These are phyloP conservation scores for Leptosphaerulina australis DNA, from an alignment of 2,329 filamentous ascomycete species.

Conservation along the genomic window DNA sequence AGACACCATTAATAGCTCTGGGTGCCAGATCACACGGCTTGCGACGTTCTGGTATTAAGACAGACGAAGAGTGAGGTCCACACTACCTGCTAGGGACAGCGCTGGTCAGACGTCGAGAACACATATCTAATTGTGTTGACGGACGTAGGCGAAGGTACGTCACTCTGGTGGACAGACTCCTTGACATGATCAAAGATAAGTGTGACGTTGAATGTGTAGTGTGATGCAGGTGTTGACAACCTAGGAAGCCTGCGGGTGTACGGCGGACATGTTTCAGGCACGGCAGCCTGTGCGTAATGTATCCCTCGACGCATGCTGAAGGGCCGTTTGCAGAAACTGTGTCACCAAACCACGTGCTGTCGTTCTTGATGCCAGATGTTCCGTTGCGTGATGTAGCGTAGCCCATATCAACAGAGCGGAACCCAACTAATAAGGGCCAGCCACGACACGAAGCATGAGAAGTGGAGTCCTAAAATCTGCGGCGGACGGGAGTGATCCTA, in stretches of 20 bases:
- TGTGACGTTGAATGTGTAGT: background rate
- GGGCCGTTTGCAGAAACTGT: constrained; percentile 19
- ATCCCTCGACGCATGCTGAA: background rate
- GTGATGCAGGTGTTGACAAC: constrained; percentile 1
- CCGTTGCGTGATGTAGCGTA: constrained; percentile 13
- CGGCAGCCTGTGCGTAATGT: constrained; percentile 9
- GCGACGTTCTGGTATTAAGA: background rate
- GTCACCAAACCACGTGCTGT: constrained; percentile 34
- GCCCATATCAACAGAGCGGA: constrained; percentile 19
- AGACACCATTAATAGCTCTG: too few relatives aligned
- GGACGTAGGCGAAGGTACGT: background rate
- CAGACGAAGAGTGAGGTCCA: background rate
- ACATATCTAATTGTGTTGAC: too few relatives aligned
- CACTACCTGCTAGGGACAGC: background rate
- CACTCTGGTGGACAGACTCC: background rate
- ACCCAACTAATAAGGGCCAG: constrained; percentile 37
- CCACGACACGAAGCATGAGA: constrained; percentile 34
- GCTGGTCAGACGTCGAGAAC: background rate
- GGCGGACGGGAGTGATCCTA: constrained; percentile 31
- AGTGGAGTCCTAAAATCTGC: constrained; percentile 21
- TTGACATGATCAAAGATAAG: background rate
- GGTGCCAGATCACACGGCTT: too few relatives aligned
- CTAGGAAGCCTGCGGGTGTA: constrained; percentile 1
- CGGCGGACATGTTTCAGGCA: background rate
- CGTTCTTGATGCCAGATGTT: constrained; percentile 23